Evolutionary conservation across 2,329 filamentous ascomycete genomes (phyloP).

Genomic region (Paradendryphiella salina): DNA sequence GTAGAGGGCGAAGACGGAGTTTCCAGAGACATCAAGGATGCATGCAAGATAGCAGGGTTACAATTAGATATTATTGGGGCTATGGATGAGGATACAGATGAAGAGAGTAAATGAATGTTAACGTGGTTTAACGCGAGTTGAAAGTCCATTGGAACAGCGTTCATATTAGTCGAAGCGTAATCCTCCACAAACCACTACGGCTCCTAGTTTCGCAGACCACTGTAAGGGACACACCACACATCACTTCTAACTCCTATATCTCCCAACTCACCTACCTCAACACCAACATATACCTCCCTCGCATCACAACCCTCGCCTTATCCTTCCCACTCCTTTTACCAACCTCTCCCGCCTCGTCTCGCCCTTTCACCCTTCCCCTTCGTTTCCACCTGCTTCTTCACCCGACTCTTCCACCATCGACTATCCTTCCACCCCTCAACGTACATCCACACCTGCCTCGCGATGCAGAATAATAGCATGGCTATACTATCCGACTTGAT

Average conservation of each 20-base stretch:
- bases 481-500: slow-evolving; percentile 23
- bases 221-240: background rate
- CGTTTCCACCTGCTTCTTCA: background rate
- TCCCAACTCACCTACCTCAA: background rate
- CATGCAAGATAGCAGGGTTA: slow-evolving; percentile 26
- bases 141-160: no score
- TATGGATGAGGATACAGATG: slow-evolving; percentile 11
- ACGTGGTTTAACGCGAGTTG: no score
- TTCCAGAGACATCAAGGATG: slow-evolving; percentile 28
- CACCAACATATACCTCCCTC: slow-evolving; percentile 5
- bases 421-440: slow-evolving; percentile 9
- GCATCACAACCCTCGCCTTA: background rate
- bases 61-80: slow-evolving; percentile 56
- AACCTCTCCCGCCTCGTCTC: background rate
- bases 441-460: slow-evolving; percentile 7
- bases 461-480: slow-evolving; percentile 12
- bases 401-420: background rate
- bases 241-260: no score
- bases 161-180: no score
- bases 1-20: slow-evolving; percentile 34
- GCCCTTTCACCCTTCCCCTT: background rate
- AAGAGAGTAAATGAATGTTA: background rate
- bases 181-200: background rate
- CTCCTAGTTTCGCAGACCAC: background rate
- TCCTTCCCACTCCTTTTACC: background rate